These are phyloP conservation scores for Fusarium sp. DNA, from an alignment of 2,329 filamentous ascomycete species.

Conservation along the genomic window DNA sequence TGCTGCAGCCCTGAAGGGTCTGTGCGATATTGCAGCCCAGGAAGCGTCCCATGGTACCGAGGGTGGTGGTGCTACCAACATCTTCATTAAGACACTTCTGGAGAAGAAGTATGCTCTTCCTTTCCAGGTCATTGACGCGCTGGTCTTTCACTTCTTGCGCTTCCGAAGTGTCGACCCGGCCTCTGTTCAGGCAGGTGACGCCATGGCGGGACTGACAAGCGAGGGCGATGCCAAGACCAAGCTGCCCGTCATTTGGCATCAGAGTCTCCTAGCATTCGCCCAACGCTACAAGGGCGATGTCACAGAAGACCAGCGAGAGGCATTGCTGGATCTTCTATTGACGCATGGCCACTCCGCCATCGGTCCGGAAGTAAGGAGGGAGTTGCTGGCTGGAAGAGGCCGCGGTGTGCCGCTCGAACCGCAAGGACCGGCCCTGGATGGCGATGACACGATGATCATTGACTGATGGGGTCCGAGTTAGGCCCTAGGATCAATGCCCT, in stretches of 20 bases:
- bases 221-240: slow-evolving; percentile 71
- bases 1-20: slow-evolving; percentile 88
- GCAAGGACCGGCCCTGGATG: slow-evolving; percentile 71
- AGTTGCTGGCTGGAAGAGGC: slow-evolving; percentile 89
- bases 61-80: slow-evolving; percentile 91
- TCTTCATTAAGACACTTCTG: slow-evolving; percentile 92
- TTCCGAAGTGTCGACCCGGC: slow-evolving; percentile 81
- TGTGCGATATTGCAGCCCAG: slow-evolving; percentile 95
- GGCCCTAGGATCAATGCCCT: slow-evolving; percentile 16
- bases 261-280: slow-evolving; percentile 91
- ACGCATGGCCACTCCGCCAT: slow-evolving; percentile 90
- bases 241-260: slow-evolving; percentile 96
- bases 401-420: slow-evolving; percentile 80
- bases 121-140: slow-evolving; percentile 92
- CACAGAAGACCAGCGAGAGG: slow-evolving; percentile 94
- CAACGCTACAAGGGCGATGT: slow-evolving; percentile 97
- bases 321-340: slow-evolving; percentile 87
- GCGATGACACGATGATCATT: slow-evolving; percentile 94
- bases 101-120: slow-evolving; percentile 98
- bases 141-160: slow-evolving; percentile 97
- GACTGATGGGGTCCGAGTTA: slow-evolving; percentile 57
- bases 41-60: slow-evolving; percentile 88
- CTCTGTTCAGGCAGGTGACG: slow-evolving; percentile 66
- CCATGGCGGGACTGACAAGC: slow-evolving; percentile 64
- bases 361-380: slow-evolving; percentile 90